Conservation (phyloP, 2,329 filamentous ascomycete genomes). For the Sporothrix brasiliensis region DNA sequence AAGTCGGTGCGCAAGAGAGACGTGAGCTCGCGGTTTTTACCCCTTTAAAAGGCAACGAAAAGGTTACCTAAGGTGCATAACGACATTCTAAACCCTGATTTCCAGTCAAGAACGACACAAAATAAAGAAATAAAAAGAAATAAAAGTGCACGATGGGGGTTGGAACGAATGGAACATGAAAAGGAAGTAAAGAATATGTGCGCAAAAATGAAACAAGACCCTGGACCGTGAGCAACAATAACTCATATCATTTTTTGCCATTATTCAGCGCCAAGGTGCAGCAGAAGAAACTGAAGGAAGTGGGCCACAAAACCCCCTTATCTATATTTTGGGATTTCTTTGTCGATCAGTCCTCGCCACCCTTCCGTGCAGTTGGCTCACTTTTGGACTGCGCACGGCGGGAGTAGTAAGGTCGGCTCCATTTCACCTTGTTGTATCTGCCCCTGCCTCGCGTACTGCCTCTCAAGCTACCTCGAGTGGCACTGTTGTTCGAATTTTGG, state of each 20-base stretch:
- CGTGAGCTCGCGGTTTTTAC: constrained; percentile 18
- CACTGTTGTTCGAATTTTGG: background rate
- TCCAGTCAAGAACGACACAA: background rate
- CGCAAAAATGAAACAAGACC: background rate
- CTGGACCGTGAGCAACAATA: background rate
- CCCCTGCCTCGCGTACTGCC: constrained; percentile 26
- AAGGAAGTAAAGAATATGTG: background rate
- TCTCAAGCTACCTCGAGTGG: background rate
- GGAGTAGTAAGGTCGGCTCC: constrained; percentile 44
- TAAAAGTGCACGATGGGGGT: too few species aligned
- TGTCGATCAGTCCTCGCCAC: background rate
- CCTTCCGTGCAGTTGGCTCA: constrained; percentile 40
- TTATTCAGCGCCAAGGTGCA: too few species aligned
- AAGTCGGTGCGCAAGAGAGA: background rate
- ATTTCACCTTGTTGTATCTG: constrained; percentile 33
- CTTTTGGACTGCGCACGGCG: constrained; percentile 54
- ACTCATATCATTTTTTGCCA: background rate
- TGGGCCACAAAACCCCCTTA: background rate
- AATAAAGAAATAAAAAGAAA: background rate
- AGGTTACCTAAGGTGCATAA: background rate
- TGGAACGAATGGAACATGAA: background rate
- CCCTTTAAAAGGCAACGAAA: background rate
- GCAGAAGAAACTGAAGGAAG: background rate
- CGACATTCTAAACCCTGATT: constrained; percentile 7
- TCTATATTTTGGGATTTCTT: background rate